Base-by-base conservation (phyloP, 2,329 filamentous ascomycete genomes). In the Ceratocystis albifundus region DNA sequence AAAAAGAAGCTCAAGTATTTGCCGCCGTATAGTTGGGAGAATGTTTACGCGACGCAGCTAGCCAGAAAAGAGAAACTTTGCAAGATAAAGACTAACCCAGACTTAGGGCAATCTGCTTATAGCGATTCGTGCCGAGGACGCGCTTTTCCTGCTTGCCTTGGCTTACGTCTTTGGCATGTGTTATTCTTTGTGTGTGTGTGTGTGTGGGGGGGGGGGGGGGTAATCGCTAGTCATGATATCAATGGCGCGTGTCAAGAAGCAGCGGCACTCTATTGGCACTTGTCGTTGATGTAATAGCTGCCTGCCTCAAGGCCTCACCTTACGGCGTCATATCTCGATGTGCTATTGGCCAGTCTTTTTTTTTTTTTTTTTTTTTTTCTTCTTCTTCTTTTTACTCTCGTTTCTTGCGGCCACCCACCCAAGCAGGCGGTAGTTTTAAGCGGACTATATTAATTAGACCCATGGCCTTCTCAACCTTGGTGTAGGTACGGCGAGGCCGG, bases 251-350 rank as follows among this genome's bases (percentile, higher is more conserved):
- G 7, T 20, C 48, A 8, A 50, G 53, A 20, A 30, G 53, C 53
- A 57, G 53, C 53, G 53, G 53, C 53, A n/a, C 53, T 30, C 10
- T 28, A 12, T 57, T 15, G 53, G 53, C 53, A 57, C 53, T 57
- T 32, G 25, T 50, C 53, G 28, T 17, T 30, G 53, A 28, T 30
- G 30, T 25, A 53, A 8, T 25, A 17, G 20, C 15, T 28, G 53
- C 15, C 15, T 28, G 53, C 15, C 25, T 30, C 28, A n/a, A 12
- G 22, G 36, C 36, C 36, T 41, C 36, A 15, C 53, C 53, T 30
- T 17, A 28, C 53, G 28, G 28, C 6, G 10, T n/a, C 53, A 57
- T 57, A 57, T 57, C 28, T 57, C 32, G 25, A 57, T 25, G 53
- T 32, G 53, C 22, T 57, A 57, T 57, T 57, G 53, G 12, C 10